phyloP scores from a whole-genome alignment of 805 yeast species.

The Saccharomycodes ludwigii region DNA sequence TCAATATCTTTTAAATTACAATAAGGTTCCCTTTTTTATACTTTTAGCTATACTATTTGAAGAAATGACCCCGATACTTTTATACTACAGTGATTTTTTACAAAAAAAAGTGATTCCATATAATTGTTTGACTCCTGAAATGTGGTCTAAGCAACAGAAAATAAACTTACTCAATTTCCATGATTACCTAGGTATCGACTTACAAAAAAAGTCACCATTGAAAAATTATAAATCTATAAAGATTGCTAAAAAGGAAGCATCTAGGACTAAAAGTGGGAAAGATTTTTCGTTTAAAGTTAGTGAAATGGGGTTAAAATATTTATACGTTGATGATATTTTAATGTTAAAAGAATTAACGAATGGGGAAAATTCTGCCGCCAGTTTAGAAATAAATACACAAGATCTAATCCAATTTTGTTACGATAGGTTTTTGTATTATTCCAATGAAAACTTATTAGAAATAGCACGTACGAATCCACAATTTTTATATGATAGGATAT shows the following conservation, averaged over 20 bases:
- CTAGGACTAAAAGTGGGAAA: too few relatives aligned
- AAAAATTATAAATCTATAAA: not conserved
- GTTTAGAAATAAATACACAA: not conserved
- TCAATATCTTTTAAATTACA: too few relatives aligned
- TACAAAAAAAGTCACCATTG: not conserved
- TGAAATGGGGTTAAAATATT: not conserved
- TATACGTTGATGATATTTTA: not conserved
- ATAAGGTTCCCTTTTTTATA: constrained; percentile 44
- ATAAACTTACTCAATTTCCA: not conserved
- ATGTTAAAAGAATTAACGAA: not conserved
- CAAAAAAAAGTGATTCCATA: constrained; percentile 43
- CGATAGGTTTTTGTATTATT: not conserved
- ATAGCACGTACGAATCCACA: not conserved
- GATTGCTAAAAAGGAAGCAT: too few relatives aligned
- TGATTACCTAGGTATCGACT: not conserved
- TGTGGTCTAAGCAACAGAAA: not conserved
- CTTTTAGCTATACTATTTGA: constrained; percentile 35
- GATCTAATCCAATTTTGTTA: not conserved
- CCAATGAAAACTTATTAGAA: too few relatives aligned
- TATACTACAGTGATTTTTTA: constrained; percentile 43
- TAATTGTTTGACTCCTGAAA: constrained; percentile 41
- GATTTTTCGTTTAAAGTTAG: not conserved
- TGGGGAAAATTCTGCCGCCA: not conserved
- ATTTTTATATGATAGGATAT: not conserved
- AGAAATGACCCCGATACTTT: too few relatives aligned